phyloP scores from a whole-genome alignment of 345 rosid species.

The Turnera subulata region DNA sequence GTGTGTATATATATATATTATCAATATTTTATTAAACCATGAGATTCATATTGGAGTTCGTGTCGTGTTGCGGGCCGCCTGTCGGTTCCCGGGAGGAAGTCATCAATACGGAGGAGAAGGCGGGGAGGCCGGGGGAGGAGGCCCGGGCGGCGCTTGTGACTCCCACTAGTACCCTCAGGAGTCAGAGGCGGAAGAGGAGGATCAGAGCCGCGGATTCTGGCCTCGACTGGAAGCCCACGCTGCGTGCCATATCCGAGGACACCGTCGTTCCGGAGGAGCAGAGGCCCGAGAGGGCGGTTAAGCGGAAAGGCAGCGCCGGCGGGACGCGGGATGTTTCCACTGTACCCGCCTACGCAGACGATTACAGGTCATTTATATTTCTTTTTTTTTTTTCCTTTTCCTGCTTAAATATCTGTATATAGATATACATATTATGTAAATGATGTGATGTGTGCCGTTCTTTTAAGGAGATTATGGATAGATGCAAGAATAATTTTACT shows the following conservation, averaged over 20 bases:
- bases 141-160: slow-evolving; percentile 17
- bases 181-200: slow-evolving; percentile 18
- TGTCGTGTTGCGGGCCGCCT: slow-evolving; percentile 39
- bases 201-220: not conserved
- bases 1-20: too few species aligned
- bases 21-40: too few species aligned
- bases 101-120: not conserved
- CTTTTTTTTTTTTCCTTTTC: not conserved
- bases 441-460: too few species aligned
- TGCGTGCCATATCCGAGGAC: slow-evolving; percentile 56
- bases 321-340: not conserved
- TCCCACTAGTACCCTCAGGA: not conserved
- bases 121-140: slow-evolving; percentile 23
- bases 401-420: not conserved
- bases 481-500: too few species aligned
- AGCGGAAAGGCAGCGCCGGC: slow-evolving; percentile 7
- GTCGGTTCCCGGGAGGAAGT: not conserved
- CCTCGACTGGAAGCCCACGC: slow-evolving; percentile 62
- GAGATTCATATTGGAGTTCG: slow-evolving; percentile 22
- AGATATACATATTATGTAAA: too few species aligned
- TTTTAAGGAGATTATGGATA: too few species aligned
- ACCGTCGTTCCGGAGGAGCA: slow-evolving; percentile 19
- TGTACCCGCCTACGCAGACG: slow-evolving; percentile 19
- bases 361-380: slow-evolving; percentile 26
- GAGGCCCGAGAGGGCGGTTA: slow-evolving; percentile 10